Conservation (phyloP, 2,329 filamentous ascomycete genomes). For the Calonectria crousiana region DNA sequence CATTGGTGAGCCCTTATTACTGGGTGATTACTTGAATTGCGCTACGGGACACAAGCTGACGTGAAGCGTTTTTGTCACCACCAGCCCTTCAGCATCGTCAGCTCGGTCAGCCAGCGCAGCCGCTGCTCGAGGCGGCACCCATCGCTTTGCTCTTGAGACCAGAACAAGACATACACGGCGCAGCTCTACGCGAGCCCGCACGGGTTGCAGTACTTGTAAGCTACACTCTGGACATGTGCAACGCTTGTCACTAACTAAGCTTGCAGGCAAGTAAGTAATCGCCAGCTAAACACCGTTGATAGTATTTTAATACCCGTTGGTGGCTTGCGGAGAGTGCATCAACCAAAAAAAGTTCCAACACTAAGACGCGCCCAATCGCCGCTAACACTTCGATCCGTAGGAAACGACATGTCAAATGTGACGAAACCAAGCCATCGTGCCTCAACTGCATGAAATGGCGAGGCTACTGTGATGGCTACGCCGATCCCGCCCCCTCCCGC, state of each 20-base stretch:
- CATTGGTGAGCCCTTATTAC: background rate
- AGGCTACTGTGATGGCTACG: constrained; percentile 54
- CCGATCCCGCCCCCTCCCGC: constrained; percentile 32
- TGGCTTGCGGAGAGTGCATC: background rate
- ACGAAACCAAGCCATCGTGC: constrained; percentile 56
- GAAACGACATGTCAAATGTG: constrained; percentile 58
- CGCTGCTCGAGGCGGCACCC: constrained; percentile 44
- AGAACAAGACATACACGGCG: constrained; percentile 53
- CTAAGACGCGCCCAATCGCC: constrained; percentile 6
- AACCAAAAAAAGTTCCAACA: background rate
- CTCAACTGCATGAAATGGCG: constrained; percentile 57
- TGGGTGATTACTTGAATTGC: background rate
- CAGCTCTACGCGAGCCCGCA: constrained; percentile 53
- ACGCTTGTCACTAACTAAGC: constrained; percentile 21
- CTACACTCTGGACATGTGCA: constrained; percentile 3
- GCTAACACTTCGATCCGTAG: constrained; percentile 38
- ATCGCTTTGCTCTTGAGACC: constrained; percentile 54
- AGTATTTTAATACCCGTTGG: background rate
- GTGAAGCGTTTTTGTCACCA: constrained; percentile 1
- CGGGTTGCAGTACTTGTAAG: constrained; percentile 54
- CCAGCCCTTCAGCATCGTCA: constrained; percentile 35
- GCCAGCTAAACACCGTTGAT: background rate
- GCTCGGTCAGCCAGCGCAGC: constrained; percentile 32
- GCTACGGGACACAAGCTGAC: constrained; percentile 21
- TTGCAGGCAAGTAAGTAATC: constrained; percentile 49